These are phyloP conservation scores for Fusarium sp. DNA, from an alignment of 2,329 filamentous ascomycete genomes.

Conservation along the genomic window DNA sequence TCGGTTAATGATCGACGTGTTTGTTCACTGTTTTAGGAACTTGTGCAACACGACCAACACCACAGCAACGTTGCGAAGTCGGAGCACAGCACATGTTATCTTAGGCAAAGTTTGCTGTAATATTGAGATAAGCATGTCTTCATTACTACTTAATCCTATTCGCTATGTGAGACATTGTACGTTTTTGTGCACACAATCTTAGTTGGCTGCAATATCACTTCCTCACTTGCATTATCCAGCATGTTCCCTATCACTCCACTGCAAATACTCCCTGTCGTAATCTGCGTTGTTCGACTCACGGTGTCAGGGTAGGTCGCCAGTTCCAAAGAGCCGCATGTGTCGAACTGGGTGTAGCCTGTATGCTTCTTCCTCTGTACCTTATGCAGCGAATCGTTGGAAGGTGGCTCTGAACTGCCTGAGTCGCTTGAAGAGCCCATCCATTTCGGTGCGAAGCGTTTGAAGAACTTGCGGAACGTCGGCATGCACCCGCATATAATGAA, in stretches of 20 bases:
- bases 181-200: conserved; percentile 23
- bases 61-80: background rate
- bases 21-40: background rate
- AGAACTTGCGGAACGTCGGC: conserved; percentile 58
- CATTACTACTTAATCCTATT: too few species aligned
- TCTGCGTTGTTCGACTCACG: background rate
- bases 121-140: too few species aligned
- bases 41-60: background rate
- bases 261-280: background rate
- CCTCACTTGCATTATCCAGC: conserved; percentile 13
- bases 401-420: conserved; percentile 50
- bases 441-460: conserved; percentile 67
- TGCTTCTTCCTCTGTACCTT: conserved; percentile 19
- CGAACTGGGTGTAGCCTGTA: conserved; percentile 25
- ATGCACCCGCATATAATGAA: conserved; percentile 40
- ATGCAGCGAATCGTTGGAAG: background rate
- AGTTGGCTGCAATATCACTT: conserved; percentile 7
- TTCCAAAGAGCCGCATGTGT: background rate
- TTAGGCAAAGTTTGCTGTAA: too few species aligned
- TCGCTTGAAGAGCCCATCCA: conserved; percentile 70
- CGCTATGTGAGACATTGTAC: background rate
- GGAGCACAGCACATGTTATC: background rate
- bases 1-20: background rate
- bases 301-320: background rate
- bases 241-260: background rate